phyloP scores from a whole-genome alignment of 192 early-diverging fungal genomes.

The Helicostylum pulchrum region DNA sequence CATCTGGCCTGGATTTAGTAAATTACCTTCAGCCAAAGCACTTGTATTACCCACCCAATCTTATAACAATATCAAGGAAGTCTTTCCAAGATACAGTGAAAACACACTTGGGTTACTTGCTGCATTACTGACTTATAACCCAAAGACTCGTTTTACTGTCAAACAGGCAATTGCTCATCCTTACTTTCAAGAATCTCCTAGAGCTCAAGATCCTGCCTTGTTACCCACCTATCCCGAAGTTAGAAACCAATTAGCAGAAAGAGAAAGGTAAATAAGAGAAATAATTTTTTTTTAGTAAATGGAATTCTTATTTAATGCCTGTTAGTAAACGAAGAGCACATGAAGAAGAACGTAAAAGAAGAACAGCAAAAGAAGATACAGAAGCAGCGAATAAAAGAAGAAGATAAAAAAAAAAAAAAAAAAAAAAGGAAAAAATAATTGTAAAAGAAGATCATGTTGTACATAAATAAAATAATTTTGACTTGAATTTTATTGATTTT shows the following conservation, averaged over 20 bases:
- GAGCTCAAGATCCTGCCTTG: conserved; percentile 42
- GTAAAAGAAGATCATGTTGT: too few relatives aligned
- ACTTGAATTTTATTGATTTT: too few relatives aligned
- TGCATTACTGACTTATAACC: conserved; percentile 73
- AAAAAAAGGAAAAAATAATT: too few relatives aligned
- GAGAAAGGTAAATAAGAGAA: conserved; percentile 30
- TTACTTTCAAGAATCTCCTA: conserved; percentile 77
- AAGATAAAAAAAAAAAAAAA: neutral
- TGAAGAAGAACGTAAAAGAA: conserved; percentile 32
- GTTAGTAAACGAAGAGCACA: conserved; percentile 22
- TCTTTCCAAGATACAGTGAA: conserved; percentile 51
- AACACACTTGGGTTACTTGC: conserved; percentile 60
- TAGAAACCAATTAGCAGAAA: conserved; percentile 43
- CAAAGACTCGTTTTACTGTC: conserved; percentile 60
- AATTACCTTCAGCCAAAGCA: conserved; percentile 58
- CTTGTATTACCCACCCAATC: conserved; percentile 59
- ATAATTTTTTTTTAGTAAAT: neutral
- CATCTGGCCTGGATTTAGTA: conserved; percentile 76
- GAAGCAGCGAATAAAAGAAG: neutral
- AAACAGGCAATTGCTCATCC: conserved; percentile 64
- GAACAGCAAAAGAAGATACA: conserved; percentile 16
- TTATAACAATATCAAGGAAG: conserved; percentile 55
- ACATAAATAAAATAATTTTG: too few relatives aligned
- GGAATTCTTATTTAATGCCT: neutral
- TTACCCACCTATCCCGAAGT: conserved; percentile 57